phyloP scores from a whole-genome alignment of 164 flowering plant species.

The Sedum album region DNA sequence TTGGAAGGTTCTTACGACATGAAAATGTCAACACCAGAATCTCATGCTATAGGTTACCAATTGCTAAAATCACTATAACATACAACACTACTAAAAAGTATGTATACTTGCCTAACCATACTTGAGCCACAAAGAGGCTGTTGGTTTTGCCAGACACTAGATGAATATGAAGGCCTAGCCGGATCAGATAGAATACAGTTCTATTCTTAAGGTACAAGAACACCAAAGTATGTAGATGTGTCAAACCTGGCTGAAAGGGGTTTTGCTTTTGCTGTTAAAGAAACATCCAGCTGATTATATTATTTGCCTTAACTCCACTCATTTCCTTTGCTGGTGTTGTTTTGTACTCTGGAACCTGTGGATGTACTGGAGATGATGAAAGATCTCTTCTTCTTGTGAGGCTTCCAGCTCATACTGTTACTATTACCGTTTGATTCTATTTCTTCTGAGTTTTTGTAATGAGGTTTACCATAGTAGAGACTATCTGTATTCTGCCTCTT shows the following conservation, averaged over 20 bases:
- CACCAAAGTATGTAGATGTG: not conserved
- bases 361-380: conserved; percentile 24
- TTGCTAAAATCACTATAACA: not conserved
- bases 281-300: not conserved
- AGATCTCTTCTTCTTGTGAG: conserved; percentile 70
- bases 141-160: not conserved
- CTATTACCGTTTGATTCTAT: conserved; percentile 28
- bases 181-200: not conserved
- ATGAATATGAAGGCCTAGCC: not conserved
- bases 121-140: not conserved
- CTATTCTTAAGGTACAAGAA: not conserved
- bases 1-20: not conserved
- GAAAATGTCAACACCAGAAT: not conserved
- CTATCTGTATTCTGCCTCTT: conserved; percentile 22
- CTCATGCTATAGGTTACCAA: not conserved
- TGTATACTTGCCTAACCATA: not conserved
- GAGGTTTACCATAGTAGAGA: not conserved
- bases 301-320: conserved; percentile 25
- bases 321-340: conserved; percentile 33
- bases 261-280: not conserved
- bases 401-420: conserved; percentile 44
- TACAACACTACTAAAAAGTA: not conserved
- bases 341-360: conserved; percentile 33
- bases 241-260: not conserved
- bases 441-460: conserved; percentile 12